Evolutionary conservation across 192 early-diverging fungal species (phyloP), one percentile per base, ranked within the genome.

Genomic region (Chytriomyces hyalinus): DNA sequence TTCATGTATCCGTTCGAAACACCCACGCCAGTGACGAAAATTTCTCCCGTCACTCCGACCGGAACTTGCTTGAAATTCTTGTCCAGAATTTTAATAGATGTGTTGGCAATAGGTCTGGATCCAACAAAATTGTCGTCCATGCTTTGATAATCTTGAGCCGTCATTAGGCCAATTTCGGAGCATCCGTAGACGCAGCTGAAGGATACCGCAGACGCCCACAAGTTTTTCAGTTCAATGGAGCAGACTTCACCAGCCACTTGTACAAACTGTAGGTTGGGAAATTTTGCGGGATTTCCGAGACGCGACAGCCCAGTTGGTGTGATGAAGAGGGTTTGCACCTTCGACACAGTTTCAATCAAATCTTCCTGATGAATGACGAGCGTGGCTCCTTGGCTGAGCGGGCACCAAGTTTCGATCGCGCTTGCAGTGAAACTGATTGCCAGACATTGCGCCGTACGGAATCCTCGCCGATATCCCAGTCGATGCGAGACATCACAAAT

Each of bases 1-100:
- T 81, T 81, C 26, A 85, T 45, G 66, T 89, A 89, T n/a, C 88
- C 88, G 3, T 11, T 44, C 1, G 79, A 59, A 48, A 89, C 85
- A 7, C 80, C 75, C 6, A 68, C 24, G 3, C 88, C 88, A 20
- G 79, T 81, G 15, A 89, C 73, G 50, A 53, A 76, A 2, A 89
- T 36, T 69, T 89, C 78, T 15, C 88, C 88, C 5, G 68, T 43
- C 6, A 36, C 77, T 28, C 88, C 87, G 49, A 70, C 45, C 9
- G 82, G 82, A 3, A 88, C 81, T 1, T 68, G 75, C 2, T 65
- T 6, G 65, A 65, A 49, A 57, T 82, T 20, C n/a, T 59, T 28
- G 60, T 85, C 83, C 49, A 85, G 78, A 28, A 85, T 63, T 66
- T 82, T 76, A 36, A 43, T 43, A 28, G 28, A 44, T 17, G 48